Conservation (phyloP, 2,329 filamentous ascomycete species). For the Beauveria australis region DNA sequence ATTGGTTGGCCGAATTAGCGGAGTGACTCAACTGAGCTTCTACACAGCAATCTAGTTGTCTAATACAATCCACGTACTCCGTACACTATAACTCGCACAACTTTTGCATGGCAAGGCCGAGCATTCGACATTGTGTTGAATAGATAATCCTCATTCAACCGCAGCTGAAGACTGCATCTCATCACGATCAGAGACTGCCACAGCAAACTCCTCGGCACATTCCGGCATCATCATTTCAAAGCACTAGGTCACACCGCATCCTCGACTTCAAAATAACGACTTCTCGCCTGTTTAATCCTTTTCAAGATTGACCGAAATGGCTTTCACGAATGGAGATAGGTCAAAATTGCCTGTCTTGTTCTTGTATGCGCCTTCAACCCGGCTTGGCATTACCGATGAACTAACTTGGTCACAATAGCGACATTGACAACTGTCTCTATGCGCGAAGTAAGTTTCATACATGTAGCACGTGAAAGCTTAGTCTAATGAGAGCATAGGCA, state of each 20-base stretch:
- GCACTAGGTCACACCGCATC: neutral
- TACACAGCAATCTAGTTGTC: neutral
- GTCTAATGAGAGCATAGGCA: slow-evolving; percentile 37
- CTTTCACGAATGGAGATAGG: slow-evolving; percentile 25
- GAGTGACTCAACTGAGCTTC: slow-evolving; percentile 1
- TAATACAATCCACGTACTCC: neutral
- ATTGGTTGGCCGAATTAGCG: neutral
- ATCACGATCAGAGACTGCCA: neutral
- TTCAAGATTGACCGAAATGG: slow-evolving; percentile 16
- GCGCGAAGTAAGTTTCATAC: slow-evolving; percentile 57
- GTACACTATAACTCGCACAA: neutral
- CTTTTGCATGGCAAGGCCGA: neutral
- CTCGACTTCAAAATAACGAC: neutral
- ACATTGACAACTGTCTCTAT: slow-evolving; percentile 98
- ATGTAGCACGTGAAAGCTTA: neutral
- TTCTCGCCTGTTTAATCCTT: neutral
- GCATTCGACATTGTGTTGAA: neutral
- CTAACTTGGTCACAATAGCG: slow-evolving; percentile 43
- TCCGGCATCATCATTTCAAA: neutral
- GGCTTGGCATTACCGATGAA: neutral
- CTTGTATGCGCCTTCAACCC: slow-evolving; percentile 27
- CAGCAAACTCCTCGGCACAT: neutral
- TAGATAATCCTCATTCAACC: neutral
- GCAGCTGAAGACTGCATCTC: neutral
- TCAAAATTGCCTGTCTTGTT: slow-evolving; percentile 33